Base-by-base conservation (phyloP, 495 filamentous ascomycete species). In the Bathelium albidoporum region DNA sequence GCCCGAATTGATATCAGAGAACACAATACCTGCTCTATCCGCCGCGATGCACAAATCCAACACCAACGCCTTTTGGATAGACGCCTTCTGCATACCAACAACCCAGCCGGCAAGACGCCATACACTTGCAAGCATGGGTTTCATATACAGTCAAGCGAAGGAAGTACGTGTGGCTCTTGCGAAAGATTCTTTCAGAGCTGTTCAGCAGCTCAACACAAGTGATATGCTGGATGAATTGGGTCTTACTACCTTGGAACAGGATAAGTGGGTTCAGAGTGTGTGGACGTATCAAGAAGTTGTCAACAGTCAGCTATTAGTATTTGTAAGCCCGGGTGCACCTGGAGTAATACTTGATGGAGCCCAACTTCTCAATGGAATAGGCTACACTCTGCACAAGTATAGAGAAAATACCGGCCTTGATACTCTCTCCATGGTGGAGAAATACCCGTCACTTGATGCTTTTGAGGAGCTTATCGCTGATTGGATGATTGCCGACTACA, bases 241-340 rank as follows among this genome's bases (percentile, higher is more conserved):
- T 22, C 58, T 70, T 2, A 26, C 32, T 16, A 41, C 43, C 52
- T 43, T 70, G 2, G 68, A 70, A 45, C 10, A 28, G 11, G 68
- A 70, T 16, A 58, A 66, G 18, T 70, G 68, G 67, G 29, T 70
- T 3, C 28, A 28, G 14, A 55, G 67, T 43, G 67, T 61, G 16
- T 70, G 67, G 67, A 69, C 67, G 4, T 70, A 69, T 58, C 68
- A 70, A 49, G 68, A 70, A 59, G 44, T 62, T 26, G 68, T 70
- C 32, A 69, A 70, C 39, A 44, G 62, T 31, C 43, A 65, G 29
- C 34, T 5, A 14, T 39, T 39, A 14, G 14, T 14, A 5, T 39
- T 39, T 14, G 34, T 39, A 14, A 5, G 34, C 14, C 34, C 34
- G 5, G 34, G 34, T 39, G 34, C 34, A 5, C 34, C 34, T 14